Conservation (phyloP, 225 moss, liverwort and hornwort genomes). For the Polytrichum commune region DNA sequence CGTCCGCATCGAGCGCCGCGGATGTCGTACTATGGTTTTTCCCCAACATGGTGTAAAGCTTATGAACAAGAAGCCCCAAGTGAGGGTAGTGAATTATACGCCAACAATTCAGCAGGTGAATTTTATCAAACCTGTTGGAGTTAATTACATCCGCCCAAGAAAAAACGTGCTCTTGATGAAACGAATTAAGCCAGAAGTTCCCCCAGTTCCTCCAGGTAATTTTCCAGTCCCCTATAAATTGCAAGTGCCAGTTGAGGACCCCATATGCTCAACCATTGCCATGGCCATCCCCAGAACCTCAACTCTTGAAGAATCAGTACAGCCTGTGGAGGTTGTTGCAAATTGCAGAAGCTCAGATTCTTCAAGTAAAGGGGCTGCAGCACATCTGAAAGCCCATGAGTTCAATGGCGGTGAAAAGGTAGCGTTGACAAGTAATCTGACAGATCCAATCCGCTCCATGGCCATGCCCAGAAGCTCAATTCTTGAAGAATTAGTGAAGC, state of each 20-base stretch:
- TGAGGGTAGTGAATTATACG: no score
- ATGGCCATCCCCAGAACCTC: background rate
- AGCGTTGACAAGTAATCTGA: no score
- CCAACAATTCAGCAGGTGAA: background rate
- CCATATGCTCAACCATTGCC: background rate
- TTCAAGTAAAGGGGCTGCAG: no score
- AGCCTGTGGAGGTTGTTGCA: no score
- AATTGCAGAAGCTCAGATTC: background rate
- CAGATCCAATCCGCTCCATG: no score
- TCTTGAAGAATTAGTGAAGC: no score
- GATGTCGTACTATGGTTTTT: conserved; percentile 14
- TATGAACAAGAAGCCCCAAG: conserved; percentile 2
- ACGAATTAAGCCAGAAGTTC: background rate
- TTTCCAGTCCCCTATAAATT: background rate
- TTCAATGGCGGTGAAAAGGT: no score
- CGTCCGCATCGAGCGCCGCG: conserved; percentile 24
- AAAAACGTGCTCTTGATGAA: conserved; percentile 5
- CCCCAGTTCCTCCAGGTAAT: conserved; percentile 1
- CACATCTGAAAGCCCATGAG: no score
- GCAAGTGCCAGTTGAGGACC: background rate
- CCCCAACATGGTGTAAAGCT: conserved; percentile 12
- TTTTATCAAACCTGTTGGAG: background rate
- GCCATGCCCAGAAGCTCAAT: no score
- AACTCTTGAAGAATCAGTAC: no score
- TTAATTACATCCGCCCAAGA: background rate